Percentiles rank a stretch among this genome's conserved stretches.
These are phyloP conservation scores for Kluyveromyces aestuarii DNA, from an alignment of 805 yeast species.

Conservation along the genomic window DNA sequence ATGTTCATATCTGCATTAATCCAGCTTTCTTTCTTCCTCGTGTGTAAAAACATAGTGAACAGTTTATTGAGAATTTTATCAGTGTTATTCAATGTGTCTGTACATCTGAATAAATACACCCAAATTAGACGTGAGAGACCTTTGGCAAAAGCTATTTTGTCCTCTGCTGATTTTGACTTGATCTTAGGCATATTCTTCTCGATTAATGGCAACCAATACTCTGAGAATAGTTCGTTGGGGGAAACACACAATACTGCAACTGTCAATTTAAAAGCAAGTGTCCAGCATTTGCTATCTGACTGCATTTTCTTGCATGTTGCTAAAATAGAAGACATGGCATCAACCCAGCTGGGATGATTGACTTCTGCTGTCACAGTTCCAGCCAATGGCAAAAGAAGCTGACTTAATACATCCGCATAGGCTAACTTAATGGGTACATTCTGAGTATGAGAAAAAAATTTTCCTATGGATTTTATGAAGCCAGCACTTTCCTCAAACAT, in stretches of 20 bases:
- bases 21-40: conserved; percentile 69
- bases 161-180: conserved; percentile 48
- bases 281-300: conserved; percentile 48
- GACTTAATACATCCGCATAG: conserved; percentile 76
- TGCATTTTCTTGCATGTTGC: conserved; percentile 39
- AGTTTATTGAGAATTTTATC: conserved; percentile 66
- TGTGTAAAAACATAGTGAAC: conserved; percentile 45
- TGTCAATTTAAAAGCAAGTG: conserved; percentile 53
- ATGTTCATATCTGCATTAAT: conserved; percentile 52
- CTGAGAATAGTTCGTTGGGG: conserved; percentile 63
- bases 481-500: conserved; percentile 90
- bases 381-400: conserved; percentile 71
- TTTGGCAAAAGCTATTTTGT: conserved; percentile 48
- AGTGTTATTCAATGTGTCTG: conserved; percentile 84
- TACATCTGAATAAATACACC: conserved; percentile 80
- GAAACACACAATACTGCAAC: conserved; percentile 74
- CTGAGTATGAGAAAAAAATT: conserved; percentile 62
- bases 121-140: conserved; percentile 71
- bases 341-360: conserved; percentile 92
- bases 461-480: conserved; percentile 74
- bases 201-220: conserved; percentile 60
- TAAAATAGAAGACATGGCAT: conserved; percentile 60
- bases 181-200: conserved; percentile 54
- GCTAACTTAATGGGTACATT: conserved; percentile 62
- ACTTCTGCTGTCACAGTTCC: conserved; percentile 86